Evolutionary conservation across 768 basidiomycete species (phyloP), one percentile per base, ranked within the genome.

Genomic region (Boletus speciosus): DNA sequence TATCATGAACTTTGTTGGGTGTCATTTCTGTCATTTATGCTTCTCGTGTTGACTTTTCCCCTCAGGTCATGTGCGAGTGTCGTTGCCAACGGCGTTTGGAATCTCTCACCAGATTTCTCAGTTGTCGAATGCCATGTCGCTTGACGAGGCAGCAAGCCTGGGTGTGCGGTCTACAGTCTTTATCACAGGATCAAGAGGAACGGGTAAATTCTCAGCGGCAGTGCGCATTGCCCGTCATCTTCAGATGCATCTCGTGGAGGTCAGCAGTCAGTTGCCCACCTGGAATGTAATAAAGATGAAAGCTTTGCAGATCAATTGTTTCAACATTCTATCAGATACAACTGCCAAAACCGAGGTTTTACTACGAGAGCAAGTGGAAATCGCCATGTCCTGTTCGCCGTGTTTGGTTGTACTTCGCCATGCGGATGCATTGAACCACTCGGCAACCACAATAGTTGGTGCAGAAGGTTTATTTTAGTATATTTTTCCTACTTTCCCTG

Each of bases 211-310:
- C 55, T 86, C 86, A 0, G 71, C 80, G 6, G 80, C 84, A 0
- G 67, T 69, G 6, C 74, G 72, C 69, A 81, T 86, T 12, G 81
- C 86, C 6, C 77, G 78, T 44, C 71, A 71, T 5, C 71, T 93
- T 3, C 93, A 92, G 12, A 77, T 94, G 53, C 92, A 93, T 68
- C 54, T 92, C 0, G 75, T 90, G 12, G 90, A 93, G 78, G 94
- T 90, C 3, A 49, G 61, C 3, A 29, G 8, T 21, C 8, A 32
- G 12, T 21, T 39, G 1, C 15, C 15, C 21, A 16, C 29, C 0
- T 27, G 3, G 5, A 23, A 21, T 16, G 41, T 42, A n/a, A 12
- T 52, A 38, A 40, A 50, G 11, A 38, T 21, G 7, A 35, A 15
- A 5, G n/a, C 32, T 48, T 38, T 52, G 6, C 25, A 98, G 94